Conservation (phyloP, 345 rosid species). For the Heritiera fomes region DNA sequence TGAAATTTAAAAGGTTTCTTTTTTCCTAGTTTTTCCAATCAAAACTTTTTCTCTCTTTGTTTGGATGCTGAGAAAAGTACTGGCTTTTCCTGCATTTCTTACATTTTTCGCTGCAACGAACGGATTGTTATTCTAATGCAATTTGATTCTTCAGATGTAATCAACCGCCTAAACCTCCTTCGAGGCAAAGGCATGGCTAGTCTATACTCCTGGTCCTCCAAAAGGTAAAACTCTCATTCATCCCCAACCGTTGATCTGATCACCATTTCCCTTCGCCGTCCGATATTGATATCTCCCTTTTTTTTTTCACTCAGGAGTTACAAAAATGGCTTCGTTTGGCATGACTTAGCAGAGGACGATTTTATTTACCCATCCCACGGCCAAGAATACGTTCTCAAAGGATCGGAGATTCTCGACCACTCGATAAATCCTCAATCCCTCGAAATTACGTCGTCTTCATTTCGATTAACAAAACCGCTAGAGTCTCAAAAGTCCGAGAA, state of each 20-base stretch:
- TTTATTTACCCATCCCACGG: slow-evolving; percentile 83
- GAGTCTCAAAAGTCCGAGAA: slow-evolving; percentile 29
- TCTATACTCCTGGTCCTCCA: slow-evolving; percentile 92
- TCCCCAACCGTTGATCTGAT: slow-evolving; percentile 26
- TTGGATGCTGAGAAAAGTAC: slow-evolving; percentile 19
- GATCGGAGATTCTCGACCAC: slow-evolving; percentile 74
- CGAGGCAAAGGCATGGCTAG: slow-evolving; percentile 90
- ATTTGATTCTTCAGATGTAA: slow-evolving; percentile 59
- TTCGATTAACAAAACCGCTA: slow-evolving; percentile 40
- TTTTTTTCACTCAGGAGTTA: slow-evolving; percentile 54
- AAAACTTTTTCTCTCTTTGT: slow-evolving; percentile 8
- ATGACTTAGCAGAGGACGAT: slow-evolving; percentile 76
- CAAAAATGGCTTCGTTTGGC: slow-evolving; percentile 97
- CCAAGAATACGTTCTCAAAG: slow-evolving; percentile 89
- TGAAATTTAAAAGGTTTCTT: not conserved
- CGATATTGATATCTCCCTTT: slow-evolving; percentile 2
- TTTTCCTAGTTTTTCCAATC: not conserved
- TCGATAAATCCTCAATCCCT: slow-evolving; percentile 37
- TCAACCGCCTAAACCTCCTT: slow-evolving; percentile 68
- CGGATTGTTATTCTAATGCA: too few relatives aligned
- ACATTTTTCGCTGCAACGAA: not conserved
- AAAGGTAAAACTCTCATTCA: slow-evolving; percentile 50
- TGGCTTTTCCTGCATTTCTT: not conserved
- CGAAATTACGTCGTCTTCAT: slow-evolving; percentile 56
- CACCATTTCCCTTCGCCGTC: slow-evolving; percentile 12